Conservation (phyloP, 2,329 filamentous ascomycete species). For the Parastagonospora avenae region DNA sequence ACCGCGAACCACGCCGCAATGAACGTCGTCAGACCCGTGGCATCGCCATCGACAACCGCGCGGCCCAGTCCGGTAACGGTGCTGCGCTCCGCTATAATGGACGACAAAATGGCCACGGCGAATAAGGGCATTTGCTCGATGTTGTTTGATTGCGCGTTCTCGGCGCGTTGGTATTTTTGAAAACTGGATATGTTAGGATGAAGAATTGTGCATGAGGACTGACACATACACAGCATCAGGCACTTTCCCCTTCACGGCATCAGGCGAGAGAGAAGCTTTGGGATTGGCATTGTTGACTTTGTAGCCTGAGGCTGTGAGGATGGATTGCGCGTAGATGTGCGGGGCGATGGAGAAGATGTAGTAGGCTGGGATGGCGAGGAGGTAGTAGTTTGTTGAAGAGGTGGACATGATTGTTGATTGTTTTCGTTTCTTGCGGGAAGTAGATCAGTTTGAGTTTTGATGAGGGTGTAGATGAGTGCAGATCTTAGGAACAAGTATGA, state of each 20-base stretch:
- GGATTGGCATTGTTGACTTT: slow-evolving; percentile 33
- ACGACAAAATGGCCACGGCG: slow-evolving; percentile 27
- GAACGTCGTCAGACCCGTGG: slow-evolving; percentile 27
- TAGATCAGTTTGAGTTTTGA: too few species aligned
- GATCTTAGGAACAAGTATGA: too few species aligned
- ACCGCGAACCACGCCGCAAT: slow-evolving; percentile 23
- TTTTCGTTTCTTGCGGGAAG: background rate
- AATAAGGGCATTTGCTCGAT: slow-evolving; percentile 33
- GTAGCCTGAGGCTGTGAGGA: slow-evolving; percentile 24
- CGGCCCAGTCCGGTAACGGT: slow-evolving; percentile 18
- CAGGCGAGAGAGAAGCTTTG: slow-evolving; percentile 25
- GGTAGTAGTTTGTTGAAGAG: slow-evolving; percentile 28
- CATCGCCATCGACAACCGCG: slow-evolving; percentile 14
- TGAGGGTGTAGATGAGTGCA: too few species aligned
- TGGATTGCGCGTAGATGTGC: slow-evolving; percentile 21
- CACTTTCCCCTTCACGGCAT: slow-evolving; percentile 30
- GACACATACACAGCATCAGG: slow-evolving; percentile 23
- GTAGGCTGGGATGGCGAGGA: slow-evolving; percentile 35
- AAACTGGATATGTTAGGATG: too few species aligned
- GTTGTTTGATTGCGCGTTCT: slow-evolving; percentile 32
- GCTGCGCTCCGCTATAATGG: slow-evolving; percentile 28
- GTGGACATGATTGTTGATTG: slow-evolving; percentile 18
- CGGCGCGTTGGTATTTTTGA: slow-evolving; percentile 33
- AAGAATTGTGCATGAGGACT: too few species aligned
- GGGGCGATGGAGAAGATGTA: slow-evolving; percentile 30